A percentile compares a stretch with the other conserved stretches of the same genome.
These are phyloP conservation scores for Emergomyces africanus DNA, from an alignment of 2,329 filamentous ascomycete species.

Conservation along the genomic window DNA sequence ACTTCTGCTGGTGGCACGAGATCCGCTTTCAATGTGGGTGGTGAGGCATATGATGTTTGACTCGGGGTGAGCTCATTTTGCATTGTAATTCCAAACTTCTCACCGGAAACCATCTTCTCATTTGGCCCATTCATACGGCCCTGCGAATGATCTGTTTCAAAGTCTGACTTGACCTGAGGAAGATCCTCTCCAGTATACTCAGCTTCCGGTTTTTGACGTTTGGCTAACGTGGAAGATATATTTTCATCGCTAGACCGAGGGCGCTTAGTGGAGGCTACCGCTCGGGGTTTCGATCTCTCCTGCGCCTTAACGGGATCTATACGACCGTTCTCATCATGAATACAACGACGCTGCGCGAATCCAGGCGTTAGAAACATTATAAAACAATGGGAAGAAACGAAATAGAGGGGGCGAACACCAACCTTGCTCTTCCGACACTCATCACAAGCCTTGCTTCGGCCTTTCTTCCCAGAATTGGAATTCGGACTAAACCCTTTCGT, in stretches of 20 bases:
- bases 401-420: slow-evolving; percentile 17
- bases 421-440: slow-evolving; percentile 58
- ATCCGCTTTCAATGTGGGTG: slow-evolving; percentile 25
- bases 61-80: slow-evolving; percentile 13
- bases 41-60: slow-evolving; percentile 25
- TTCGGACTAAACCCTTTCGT: slow-evolving; percentile 22
- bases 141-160: not conserved
- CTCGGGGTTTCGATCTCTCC: slow-evolving; percentile 47
- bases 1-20: slow-evolving; percentile 16
- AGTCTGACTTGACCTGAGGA: not conserved
- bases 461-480: slow-evolving; percentile 36
- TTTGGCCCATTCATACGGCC: not conserved
- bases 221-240: slow-evolving; percentile 13
- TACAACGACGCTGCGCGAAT: slow-evolving; percentile 46
- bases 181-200: slow-evolving; percentile 13
- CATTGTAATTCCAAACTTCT: not conserved
- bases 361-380: slow-evolving; percentile 8
- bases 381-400: slow-evolving; percentile 13
- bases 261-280: slow-evolving; percentile 43
- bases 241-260: slow-evolving; percentile 34
- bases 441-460: slow-evolving; percentile 51
- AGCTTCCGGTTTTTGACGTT: slow-evolving; percentile 25
- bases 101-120: slow-evolving; percentile 6
- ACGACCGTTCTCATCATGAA: slow-evolving; percentile 52
- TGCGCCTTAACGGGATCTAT: slow-evolving; percentile 52